Evolutionary conservation across 2,329 filamentous ascomycete genomes (phyloP).

Genomic region (Aureobasidium namibiae): DNA sequence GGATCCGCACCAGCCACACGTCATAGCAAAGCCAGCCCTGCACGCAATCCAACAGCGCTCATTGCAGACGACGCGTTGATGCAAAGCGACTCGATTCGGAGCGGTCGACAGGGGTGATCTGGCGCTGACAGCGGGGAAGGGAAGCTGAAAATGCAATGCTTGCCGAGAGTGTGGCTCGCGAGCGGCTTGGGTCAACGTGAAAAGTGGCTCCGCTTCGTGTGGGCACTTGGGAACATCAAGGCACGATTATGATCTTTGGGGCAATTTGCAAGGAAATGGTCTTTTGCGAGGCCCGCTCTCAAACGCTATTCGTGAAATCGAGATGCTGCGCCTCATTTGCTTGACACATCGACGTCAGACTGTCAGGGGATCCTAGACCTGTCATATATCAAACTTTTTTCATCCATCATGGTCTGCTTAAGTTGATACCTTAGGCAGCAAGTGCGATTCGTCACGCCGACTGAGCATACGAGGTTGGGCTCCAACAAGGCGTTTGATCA

Average conservation of each 20-base stretch:
- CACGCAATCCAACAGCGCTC: neutral
- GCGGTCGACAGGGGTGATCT: neutral
- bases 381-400: neutral
- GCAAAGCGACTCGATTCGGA: neutral
- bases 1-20: constrained; percentile 12
- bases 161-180: constrained; percentile 3
- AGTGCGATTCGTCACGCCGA: neutral
- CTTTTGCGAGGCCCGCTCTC: neutral
- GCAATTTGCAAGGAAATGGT: neutral
- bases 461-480: neutral
- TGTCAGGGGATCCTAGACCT: neutral
- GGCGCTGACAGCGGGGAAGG: neutral
- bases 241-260: neutral
- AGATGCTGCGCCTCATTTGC: neutral
- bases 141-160: neutral
- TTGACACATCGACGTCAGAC: constrained; percentile 5
- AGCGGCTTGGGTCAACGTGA: neutral
- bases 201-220: neutral
- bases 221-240: neutral
- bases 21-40: neutral
- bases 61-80: constrained; percentile 5
- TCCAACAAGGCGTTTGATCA: neutral
- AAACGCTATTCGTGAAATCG: constrained; percentile 2
- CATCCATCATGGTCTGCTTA: neutral
- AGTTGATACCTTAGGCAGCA: neutral